Evolutionary conservation across 2,329 filamentous ascomycete species (phyloP), one percentile per base, ranked within the genome.

Genomic region (Aspergillus texensis): DNA sequence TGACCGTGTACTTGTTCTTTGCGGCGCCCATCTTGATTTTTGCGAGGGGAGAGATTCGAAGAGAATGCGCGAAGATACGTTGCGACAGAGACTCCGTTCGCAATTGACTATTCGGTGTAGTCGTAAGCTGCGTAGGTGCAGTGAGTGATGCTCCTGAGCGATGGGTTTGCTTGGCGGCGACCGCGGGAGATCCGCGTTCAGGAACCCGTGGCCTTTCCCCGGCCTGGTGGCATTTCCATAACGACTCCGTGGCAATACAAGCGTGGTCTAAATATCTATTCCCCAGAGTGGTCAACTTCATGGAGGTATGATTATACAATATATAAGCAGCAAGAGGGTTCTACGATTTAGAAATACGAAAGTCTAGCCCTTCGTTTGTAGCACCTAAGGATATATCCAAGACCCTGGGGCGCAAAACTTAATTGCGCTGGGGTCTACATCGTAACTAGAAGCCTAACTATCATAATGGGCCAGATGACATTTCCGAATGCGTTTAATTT

Each of bases 1-100:
- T 94, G 77, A 99, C 90, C 70, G 94, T 97, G 86, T 97, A 99
- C 82, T 94, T 96, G 85, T 95, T 85, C 70, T 84, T 82, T 56
- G 78, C 68, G 60, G 71, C 67, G 14, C 65, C 67, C 79, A 81
- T 81, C 52, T 66, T 77, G 69, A 65, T 46, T 64, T 43, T 36
- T 9, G 50, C 19, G 16, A 28, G 36, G 21, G 12, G 4, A 52
- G 54, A 39, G 16, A 32, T 26, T 55, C 28, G 57, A 36, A 41
- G 28, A 36, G 3, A 34, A 52, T 36, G 34, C 10, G 39, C 14
- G 61, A 43, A 14, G 36, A 16, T 41, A 34, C 12, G 41, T 57
- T n/a, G 39, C 9, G 43, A 57, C 36, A 50, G 21, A 50, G 32
- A 32, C 30, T 34, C 52, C 52, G 52, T 39, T 34, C 32, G 52